Percentiles rank a stretch among this genome's conserved stretches.
These are phyloP conservation scores for Eucalyptus tenuipes DNA, from an alignment of 345 rosid species.

Conservation along the genomic window DNA sequence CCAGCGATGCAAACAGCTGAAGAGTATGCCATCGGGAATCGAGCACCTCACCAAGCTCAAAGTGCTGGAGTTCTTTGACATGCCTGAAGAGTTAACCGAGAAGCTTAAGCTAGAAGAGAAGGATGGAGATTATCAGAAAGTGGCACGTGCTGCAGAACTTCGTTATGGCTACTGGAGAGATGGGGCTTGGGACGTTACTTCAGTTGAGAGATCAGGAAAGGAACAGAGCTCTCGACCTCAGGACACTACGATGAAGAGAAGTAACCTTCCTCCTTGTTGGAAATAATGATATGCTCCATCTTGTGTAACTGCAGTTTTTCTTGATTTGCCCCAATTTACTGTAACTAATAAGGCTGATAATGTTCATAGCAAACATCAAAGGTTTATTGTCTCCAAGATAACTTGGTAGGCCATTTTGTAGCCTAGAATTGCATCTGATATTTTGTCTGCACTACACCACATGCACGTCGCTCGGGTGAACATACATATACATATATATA, in stretches of 20 bases:
- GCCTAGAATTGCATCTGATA: neutral
- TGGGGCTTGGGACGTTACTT: constrained; percentile 16
- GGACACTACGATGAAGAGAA: neutral
- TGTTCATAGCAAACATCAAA: neutral
- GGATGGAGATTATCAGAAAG: constrained; percentile 3
- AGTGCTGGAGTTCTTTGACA: constrained; percentile 17
- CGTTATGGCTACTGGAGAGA: constrained; percentile 14
- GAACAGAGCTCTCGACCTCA: neutral
- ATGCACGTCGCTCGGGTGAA: neutral
- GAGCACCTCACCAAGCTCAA: constrained; percentile 12
- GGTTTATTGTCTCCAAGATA: neutral
- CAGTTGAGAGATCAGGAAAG: neutral
- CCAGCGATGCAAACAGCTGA: constrained; percentile 8
- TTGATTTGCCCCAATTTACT: neutral
- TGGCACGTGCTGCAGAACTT: constrained; percentile 15
- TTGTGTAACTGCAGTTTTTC: neutral
- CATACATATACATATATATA: neutral
- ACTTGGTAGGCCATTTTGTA: neutral
- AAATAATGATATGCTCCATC: neutral
- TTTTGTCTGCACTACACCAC: neutral
- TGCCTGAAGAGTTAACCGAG: constrained; percentile 16
- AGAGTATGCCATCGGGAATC: constrained; percentile 12
- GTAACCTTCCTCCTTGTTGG: constrained; percentile 8
- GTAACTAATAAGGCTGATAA: neutral
- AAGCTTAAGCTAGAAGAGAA: neutral